Evolutionary conservation across 257 asterid species (phyloP).

Genomic region (Paulownia fortunei): DNA sequence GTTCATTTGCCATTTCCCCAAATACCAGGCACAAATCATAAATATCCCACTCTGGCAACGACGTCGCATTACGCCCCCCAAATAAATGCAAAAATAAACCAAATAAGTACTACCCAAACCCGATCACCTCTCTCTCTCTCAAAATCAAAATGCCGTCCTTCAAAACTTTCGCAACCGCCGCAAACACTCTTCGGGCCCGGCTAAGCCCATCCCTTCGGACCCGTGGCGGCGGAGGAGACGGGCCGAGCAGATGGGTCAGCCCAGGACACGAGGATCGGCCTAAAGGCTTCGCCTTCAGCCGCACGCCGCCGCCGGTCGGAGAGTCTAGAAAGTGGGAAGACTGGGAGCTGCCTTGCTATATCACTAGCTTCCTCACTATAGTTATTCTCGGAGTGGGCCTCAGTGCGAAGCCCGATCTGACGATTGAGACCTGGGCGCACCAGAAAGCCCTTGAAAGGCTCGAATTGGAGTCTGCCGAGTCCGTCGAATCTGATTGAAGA

Average conservation of each 20-base stretch:
- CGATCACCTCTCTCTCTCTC: slow-evolving; percentile 15
- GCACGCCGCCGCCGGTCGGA: slow-evolving; percentile 66
- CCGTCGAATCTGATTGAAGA: slow-evolving; percentile 48
- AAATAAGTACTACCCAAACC: background rate
- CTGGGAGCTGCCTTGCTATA: slow-evolving; percentile 93
- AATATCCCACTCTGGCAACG: background rate
- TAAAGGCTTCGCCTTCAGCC: slow-evolving; percentile 68
- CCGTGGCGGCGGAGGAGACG: slow-evolving; percentile 62
- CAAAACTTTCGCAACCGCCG: slow-evolving; percentile 63
- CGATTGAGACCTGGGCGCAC: slow-evolving; percentile 98
- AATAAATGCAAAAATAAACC: background rate
- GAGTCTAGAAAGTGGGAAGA: slow-evolving; percentile 84
- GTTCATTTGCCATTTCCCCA: background rate
- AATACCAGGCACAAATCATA: background rate
- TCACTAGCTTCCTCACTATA: slow-evolving; percentile 81
- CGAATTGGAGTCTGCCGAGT: slow-evolving; percentile 54
- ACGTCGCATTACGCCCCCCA: background rate
- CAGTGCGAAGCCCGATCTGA: slow-evolving; percentile 95
- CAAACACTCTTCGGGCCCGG: slow-evolving; percentile 63
- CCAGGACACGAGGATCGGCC: slow-evolving; percentile 88
- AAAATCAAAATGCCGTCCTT: slow-evolving; percentile 51
- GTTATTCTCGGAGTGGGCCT: slow-evolving; percentile 96
- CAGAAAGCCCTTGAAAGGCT: slow-evolving; percentile 94
- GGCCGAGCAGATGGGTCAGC: slow-evolving; percentile 69
- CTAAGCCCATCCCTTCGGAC: slow-evolving; percentile 57